Base-by-base conservation (phyloP, 2,329 filamentous ascomycete genomes). In the Colletotrichum tamarilloi region DNA sequence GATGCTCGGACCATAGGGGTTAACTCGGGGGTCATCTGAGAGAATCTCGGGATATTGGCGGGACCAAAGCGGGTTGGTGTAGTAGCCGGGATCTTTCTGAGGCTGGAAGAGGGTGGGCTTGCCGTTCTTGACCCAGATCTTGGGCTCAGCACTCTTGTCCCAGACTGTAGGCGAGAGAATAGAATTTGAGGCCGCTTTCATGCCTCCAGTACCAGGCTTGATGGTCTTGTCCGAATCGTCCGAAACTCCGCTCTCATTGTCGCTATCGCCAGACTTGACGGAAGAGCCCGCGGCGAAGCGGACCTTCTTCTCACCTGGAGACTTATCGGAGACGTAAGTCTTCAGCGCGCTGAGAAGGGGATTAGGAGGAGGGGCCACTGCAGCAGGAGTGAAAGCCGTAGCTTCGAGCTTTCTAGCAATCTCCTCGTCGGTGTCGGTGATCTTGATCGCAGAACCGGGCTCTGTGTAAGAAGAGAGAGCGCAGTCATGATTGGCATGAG, bases 21-120 rank as follows among this genome's bases (percentile, higher is more conserved):
- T 55, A 5, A 64, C 26, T n/a, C 38, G 26, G 16, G 35, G 55
- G 11, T 73, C 28, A 35, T 71, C 16, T 12, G 71, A 73, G 35
- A 73, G 62, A 7, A 73, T 66, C 38, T 73, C 67, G 22, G 71
- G 71, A 9, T 73, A 73, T 28, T 73, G 71, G 12, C 67, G 71
- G 26, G 67, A 73, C 71, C 71, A 73, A 28, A 73, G 67, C 24
- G 71, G 71, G 55, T 57, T 52, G 28, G 67, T 73, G 55, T 65
- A 71, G 35, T 73, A 66, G 6, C 52, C 28, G 7, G 62, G 71
- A 16, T 66, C 67, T 3, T 57, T 60, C 19, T 56, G 46, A 5
- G 71, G 71, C 28, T 66, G 56, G 22, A 73, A 73, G 9, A 73
- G 60, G 9, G 71, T 73, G 26, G 71, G 56, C 46, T 73, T 73